phyloP scores from a whole-genome alignment of 2,329 filamentous ascomycete species.

The Magnaporthiopsis rhizophila region DNA sequence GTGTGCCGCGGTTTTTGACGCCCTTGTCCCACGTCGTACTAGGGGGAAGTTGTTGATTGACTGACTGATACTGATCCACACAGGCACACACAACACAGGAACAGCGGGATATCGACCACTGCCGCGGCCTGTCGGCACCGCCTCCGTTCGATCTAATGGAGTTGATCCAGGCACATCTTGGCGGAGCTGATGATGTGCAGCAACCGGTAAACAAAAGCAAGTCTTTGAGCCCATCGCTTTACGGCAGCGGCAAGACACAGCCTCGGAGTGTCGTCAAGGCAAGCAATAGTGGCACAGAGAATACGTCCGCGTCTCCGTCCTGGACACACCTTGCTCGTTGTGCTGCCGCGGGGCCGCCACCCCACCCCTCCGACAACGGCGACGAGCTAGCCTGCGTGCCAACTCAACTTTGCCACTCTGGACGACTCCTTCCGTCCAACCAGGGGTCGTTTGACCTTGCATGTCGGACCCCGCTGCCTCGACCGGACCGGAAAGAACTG shows the following conservation, averaged over 20 bases:
- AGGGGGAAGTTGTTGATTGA: not conserved
- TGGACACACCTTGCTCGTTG: not conserved
- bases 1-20: not conserved
- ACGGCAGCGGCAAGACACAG: not conserved
- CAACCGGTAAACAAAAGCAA: not conserved
- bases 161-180: slow-evolving; percentile 5
- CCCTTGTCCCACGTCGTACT: not conserved
- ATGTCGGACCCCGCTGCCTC: slow-evolving; percentile 13
- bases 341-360: not conserved
- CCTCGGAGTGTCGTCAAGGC: not conserved
- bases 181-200: not conserved
- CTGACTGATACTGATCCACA: not conserved
- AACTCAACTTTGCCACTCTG: slow-evolving; percentile 11
- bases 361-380: slow-evolving; percentile 1
- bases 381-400: slow-evolving; percentile 7
- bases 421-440: slow-evolving; percentile 2
- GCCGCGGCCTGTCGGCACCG: not conserved
- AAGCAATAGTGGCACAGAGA: not conserved
- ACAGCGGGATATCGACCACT: not conserved
- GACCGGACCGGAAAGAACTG: slow-evolving; percentile 12
- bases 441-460: slow-evolving; percentile 10
- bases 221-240: not conserved
- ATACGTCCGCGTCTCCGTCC: not conserved
- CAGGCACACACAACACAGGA: not conserved
- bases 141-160: slow-evolving; percentile 5